Evolutionary conservation across 306 rosid genomes (phyloP), one percentile per base, ranked within the genome.

Genomic region (Casuarina cunninghamiana): DNA sequence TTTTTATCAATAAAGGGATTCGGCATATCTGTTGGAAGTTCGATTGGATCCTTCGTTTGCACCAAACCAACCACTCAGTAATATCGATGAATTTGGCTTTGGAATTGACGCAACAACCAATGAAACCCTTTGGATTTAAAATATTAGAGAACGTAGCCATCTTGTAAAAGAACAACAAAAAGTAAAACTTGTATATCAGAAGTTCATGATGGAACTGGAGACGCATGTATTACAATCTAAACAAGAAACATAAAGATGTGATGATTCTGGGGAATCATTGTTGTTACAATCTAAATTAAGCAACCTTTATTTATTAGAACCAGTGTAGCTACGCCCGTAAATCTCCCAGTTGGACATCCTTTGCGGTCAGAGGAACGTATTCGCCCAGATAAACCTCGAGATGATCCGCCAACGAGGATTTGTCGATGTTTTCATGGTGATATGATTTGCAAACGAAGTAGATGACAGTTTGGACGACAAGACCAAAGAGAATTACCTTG

Each of bases 381-480:
- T 75, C 72, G 2, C 80, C 84, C 1, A 75, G 66, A 50, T 81
- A 70, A 35, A 4, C 80, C 72, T 75, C 80, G 43, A 81, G 80
- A 75, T 81, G 84, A 19, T 62, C 77, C 13, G 74, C 37, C 19
- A 81, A 38, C 11, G 73, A 48, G 5, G 80, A 37, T 53, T 60
- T 75, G 41, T 81, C 77, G n/a, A 81, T 81, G 48, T 71, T 76
- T 71, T 81, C 80, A 50, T 81, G 80, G 80, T 81, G 84, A 44
- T 48, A 81, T 3, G 84, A 81, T 42, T 81, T 81, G 73, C 84
- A 76, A 2, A 81, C 80, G 26, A 81, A 81, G 74, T 81, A 81
- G 39, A 81, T 61, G 0, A 76, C 46, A 0, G 81, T 81, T 49
- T 76, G 77, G 10, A 62, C 41, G 6, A 81, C 81, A 71, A 81